Evolutionary conservation across 495 filamentous ascomycete species (phyloP), one percentile per base, ranked within the genome.

Genomic region (Talaromyces nanjingensis): DNA sequence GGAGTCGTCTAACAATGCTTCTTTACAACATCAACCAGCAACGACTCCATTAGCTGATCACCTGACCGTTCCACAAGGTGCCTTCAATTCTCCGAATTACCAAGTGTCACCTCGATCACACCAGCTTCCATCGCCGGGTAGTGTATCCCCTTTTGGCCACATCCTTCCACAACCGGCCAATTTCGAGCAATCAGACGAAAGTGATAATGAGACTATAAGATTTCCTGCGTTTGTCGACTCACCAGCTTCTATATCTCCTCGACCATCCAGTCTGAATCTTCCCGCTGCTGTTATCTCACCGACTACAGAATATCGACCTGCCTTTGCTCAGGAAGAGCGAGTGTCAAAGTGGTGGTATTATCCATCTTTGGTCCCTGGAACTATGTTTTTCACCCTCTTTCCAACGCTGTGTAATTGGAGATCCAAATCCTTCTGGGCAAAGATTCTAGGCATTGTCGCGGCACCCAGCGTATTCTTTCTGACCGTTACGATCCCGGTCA

Each of bases 401-500:
- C 96, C 96, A 9, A 97, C 94, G 0, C 76, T 99, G 47, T 85
- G 85, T 64, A 82, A 78, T 16, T 99, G 92, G 90, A 77, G 74
- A 57, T 83, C 87, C 3, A 98, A 97, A 72, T 82, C 72, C 9
- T 74, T 88, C 20, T 89, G 86, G 84, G 92, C 90, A 65, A 92
- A 90, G 65, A 67, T 89, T 16, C 71, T 97, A 16, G 91, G 91
- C 25, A 64, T 96, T 12, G 77, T 94, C 61, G 91, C 92, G 5
- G 88, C 91, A 3, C 92, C 94, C 4, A 96, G 89, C 68, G 89
- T 98, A 31, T 92, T 99, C 60, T 78, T 97, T 5, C 81, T 99
- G 11, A 92, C 92, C 0, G 87, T 94, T 37, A 98, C 96, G 0
- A 72, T 99, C n/a, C 96, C 96, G 3, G 92, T 98, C 0, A 86